Evolutionary conservation across 805 yeast genomes (phyloP), one percentile per base, ranked within the genome.

Genomic region (Saccharomycopsis guyanensis): DNA sequence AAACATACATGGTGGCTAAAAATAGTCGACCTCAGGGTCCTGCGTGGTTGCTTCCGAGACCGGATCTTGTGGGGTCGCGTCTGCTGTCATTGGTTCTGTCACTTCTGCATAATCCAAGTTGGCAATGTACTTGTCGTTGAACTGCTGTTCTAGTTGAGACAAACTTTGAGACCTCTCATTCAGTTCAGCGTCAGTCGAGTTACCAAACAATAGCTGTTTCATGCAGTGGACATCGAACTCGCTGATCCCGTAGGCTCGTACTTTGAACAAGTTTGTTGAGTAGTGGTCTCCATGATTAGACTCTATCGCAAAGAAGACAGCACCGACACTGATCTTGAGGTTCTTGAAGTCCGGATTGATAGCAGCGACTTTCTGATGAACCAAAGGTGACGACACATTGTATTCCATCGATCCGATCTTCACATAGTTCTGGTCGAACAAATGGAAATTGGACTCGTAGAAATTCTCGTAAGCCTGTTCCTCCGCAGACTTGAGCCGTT

Each of bases 201-300:
- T 40, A 18, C 41, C 35, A 20, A 34, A 31, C 16, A 51, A 36
- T 32, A 50, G 37, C 22, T 48, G 40, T 16, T 42, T 43, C 45
- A 51, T 49, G 35, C 54, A 51, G 29, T 45, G 46, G 16, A 51
- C 31, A 40, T 51, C 54, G 19, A 48, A 48, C n/a, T 51, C 52
- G 32, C 50, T 51, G 15, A 49, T 22, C 10, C 54, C 52, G 34
- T 35, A 43, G 4, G 38, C 52, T 38, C 43, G 40, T 10, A 49
- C 43, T 25, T 49, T 49, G 39, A 51, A 51, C 12, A 51, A 35
- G 22, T 48, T 51, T 3, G 54, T 51, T 6, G 23, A 32, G 35
- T 25, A 45, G n/a, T 29, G n/a, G 22, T 51, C 54, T 23, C 54
- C 54, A 34, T 51, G 40, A 36, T 51, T 51, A 34, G 47, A 40